Base-by-base conservation (phyloP, 2,329 filamentous ascomycete species). In the Mycosphaerella sp. region DNA sequence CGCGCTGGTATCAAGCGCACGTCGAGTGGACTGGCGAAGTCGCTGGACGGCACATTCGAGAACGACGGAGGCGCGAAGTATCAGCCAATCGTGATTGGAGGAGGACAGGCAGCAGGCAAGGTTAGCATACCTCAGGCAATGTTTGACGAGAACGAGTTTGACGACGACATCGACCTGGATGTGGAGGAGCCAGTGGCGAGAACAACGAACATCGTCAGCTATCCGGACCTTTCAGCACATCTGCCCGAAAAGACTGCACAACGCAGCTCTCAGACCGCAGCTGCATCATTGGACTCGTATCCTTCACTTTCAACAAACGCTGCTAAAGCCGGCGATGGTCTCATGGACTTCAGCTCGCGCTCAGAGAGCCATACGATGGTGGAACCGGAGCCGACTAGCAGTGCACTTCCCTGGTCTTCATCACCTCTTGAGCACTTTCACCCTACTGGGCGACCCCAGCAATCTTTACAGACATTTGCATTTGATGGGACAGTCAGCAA, bases 81-180 rank as follows among this genome's bases (percentile, higher is more conserved):
- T 41, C 59, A 62, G 45, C 65, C 65, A 12, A 66, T 69, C 34
- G 49, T 62, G 21, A 21, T 21, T 21, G 51, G 76, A 67, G 70
- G 72, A 66, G 73, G 76, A 69, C 70, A 72, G 62, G 62, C 59
- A 12, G 53, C 52, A 67, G 51, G 39, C 14, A 50, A 49, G 45
- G 31, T 31, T 9, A 40, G 12, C 38, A 51, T 56, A 14, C 47
- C 62, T 6, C 62, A 66, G n/a, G 59, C 62, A 38, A 47, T 64
- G 56, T 87, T 90, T 59, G 81, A 83, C 56, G 87, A 90, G 58
- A 84, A 92, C 62, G 91, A 95, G 66, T 93, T 95, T 61, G 89
- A 89, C 64, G 87, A 92, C 66, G 90, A 95, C 62, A 79, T 85
- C 17, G 81, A 89, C 52, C 75, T 95, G 23, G 87, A 90, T 58